Conservation (phyloP, 2,329 filamentous ascomycete genomes). For the Tolypocladium sp. region DNA sequence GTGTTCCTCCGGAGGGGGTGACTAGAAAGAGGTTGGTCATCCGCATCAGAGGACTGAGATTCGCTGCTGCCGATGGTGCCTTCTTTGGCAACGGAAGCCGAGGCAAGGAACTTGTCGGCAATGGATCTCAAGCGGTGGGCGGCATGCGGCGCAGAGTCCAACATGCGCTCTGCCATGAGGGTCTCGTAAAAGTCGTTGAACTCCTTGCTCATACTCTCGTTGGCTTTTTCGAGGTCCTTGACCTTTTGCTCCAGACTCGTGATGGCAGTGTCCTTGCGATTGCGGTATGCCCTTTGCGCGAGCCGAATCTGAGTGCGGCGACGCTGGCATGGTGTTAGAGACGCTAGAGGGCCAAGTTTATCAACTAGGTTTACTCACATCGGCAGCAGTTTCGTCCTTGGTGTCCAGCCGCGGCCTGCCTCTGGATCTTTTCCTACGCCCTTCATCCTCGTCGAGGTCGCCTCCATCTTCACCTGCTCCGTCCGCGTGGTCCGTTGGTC, state of each 20-base stretch:
- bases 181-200: conserved; percentile 61
- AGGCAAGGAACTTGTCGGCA: conserved; percentile 41
- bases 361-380: conserved; percentile 49
- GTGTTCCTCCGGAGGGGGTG: not conserved
- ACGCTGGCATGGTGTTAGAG: conserved; percentile 37
- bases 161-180: conserved; percentile 46
- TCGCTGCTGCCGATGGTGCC: conserved; percentile 22
- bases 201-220: conserved; percentile 64
- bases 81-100: conserved; percentile 40
- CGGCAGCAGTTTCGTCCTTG: conserved; percentile 68
- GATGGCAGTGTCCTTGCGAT: conserved; percentile 77
- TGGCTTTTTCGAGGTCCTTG: conserved; percentile 55
- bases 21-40: not conserved
- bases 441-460: conserved; percentile 27
- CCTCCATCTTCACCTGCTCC: conserved; percentile 5
- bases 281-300: conserved; percentile 76
- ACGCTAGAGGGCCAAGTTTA: not conserved
- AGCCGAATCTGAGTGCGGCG: conserved; percentile 80
- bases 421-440: conserved; percentile 51
- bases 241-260: conserved; percentile 63
- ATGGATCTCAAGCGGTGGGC: conserved; percentile 46
- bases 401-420: conserved; percentile 68
- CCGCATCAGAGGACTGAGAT: conserved; percentile 4
- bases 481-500: conserved; percentile 5
- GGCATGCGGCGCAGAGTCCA: conserved; percentile 47